phyloP scores from a whole-genome alignment of 2,329 filamentous ascomycete species.

The Claviceps maximensis region DNA sequence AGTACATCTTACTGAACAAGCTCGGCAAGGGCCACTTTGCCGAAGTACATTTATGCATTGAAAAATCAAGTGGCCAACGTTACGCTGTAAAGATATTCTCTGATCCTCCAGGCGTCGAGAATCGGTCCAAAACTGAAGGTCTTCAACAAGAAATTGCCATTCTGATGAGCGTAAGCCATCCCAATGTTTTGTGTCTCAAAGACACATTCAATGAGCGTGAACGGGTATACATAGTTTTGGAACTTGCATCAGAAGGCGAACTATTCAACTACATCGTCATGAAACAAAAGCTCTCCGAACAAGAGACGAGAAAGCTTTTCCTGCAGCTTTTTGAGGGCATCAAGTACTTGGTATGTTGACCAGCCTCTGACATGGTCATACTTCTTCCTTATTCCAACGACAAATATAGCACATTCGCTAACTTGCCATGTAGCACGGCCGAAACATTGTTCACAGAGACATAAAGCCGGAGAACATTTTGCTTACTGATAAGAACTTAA shows the following conservation, averaged over 20 bases:
- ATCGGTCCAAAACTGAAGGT: conserved; percentile 70
- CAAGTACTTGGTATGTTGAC: conserved; percentile 70
- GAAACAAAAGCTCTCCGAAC: conserved; percentile 77
- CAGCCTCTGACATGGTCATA: neutral
- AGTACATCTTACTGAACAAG: conserved; percentile 73
- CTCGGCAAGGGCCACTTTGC: conserved; percentile 94
- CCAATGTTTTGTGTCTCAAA: conserved; percentile 83
- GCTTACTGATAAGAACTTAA: conserved; percentile 69
- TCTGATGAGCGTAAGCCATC: conserved; percentile 92
- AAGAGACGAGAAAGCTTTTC: conserved; percentile 76
- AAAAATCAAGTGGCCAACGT: conserved; percentile 67
- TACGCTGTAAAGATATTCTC: conserved; percentile 95
- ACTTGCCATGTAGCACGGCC: conserved; percentile 61
- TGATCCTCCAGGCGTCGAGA: conserved; percentile 68
- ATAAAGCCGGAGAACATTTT: conserved; percentile 98
- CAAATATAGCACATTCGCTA: neutral
- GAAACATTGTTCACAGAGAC: conserved; percentile 92
- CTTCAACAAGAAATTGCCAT: conserved; percentile 94
- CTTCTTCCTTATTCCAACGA: too few relatives aligned
- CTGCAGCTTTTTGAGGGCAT: conserved; percentile 83
- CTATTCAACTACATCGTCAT: conserved; percentile 90
- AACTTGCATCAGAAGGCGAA: conserved; percentile 84
- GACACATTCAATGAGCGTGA: conserved; percentile 89
- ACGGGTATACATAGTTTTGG: conserved; percentile 80
- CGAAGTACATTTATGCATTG: conserved; percentile 80